These are phyloP conservation scores for Nephelium lappaceum DNA, from an alignment of 345 rosid species.

Conservation along the genomic window DNA sequence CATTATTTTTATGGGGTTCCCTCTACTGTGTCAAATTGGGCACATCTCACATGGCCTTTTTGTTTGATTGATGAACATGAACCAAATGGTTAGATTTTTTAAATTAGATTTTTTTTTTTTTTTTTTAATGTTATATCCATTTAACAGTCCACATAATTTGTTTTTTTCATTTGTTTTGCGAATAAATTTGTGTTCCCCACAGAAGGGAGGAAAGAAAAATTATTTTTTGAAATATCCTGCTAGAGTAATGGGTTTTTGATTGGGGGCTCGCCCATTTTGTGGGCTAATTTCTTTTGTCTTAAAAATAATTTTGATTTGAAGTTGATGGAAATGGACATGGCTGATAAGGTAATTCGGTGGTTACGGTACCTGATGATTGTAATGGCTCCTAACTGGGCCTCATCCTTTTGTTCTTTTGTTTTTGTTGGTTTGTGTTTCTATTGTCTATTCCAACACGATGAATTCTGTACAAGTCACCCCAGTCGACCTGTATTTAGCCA, in stretches of 20 bases:
- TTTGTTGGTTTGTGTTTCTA: background rate
- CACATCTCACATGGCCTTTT: conserved; percentile 32
- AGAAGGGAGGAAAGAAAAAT: too few relatives aligned
- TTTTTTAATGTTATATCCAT: background rate
- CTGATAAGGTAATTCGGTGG: conserved; percentile 5
- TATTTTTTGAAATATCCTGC: too few relatives aligned
- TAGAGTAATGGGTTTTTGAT: background rate
- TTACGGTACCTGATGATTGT: conserved; percentile 7
- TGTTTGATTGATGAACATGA: background rate
- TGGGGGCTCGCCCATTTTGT: background rate
- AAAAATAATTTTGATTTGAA: background rate
- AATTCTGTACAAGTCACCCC: too few relatives aligned
- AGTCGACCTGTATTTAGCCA: too few relatives aligned
- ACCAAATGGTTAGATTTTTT: background rate
- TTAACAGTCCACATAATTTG: background rate
- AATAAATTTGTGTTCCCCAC: too few relatives aligned
- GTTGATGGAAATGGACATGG: conserved; percentile 11
- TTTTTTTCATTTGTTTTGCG: too few relatives aligned
- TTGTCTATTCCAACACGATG: background rate
- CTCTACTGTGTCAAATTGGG: conserved; percentile 22
- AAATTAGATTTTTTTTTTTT: too few relatives aligned
- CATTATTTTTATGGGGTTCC: conserved; percentile 21
- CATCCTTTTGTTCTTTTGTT: background rate
- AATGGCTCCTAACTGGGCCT: background rate
- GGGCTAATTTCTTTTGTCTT: background rate